Evolutionary conservation across 305 asterid genomes (phyloP), one percentile per base, ranked within the genome.

Genomic region (Fraxinus velutina): DNA sequence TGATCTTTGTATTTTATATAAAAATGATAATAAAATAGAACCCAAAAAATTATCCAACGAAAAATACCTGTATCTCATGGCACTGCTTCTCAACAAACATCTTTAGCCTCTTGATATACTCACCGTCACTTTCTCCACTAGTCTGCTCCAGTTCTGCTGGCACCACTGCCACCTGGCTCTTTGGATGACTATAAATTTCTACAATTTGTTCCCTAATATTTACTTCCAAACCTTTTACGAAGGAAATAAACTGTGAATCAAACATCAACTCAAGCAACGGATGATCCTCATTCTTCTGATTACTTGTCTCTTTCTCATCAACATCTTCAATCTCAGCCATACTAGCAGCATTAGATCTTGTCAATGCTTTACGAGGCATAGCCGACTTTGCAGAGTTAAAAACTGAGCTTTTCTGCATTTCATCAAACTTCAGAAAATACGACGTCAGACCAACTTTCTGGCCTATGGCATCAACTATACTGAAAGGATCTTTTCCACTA

Each of bases 41-140:
- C 78, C 81, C 33, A 19, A 83, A 12, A 68, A 82, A 36, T 44
- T 78, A 75, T 17, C 42, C 50, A 7, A 29, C 15, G 32, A 34
- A 52, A 85, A 70, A 75, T 94, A 94, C 99, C 98, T 96, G 98
- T 84, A 96, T 96, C 86, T 90, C 99, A 82, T 84, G 86, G 87
- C 98, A 96, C 81, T 93, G 96, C 85, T 91, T 93, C 94, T 94
- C 97, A 81, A 93, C 89, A 86, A 94, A 94, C 50, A 73, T 50
- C 80, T 86, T 94, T 76, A 96, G 84, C 80, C 97, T 93, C 82
- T 87, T 88, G 89, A 94, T 90, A 81, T 93, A 96, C 83, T 96
- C 97, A 68, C 84, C 85, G 73, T 94, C 91, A 70, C 86, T 88
- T 84, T 94, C 99, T 74, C 91, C 94, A 77, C 87, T 86, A 88